A percentile compares a stretch with the other conserved stretches of the same genome.
Conservation (phyloP, 805 yeast species). For the Candida caryicola region DNA sequence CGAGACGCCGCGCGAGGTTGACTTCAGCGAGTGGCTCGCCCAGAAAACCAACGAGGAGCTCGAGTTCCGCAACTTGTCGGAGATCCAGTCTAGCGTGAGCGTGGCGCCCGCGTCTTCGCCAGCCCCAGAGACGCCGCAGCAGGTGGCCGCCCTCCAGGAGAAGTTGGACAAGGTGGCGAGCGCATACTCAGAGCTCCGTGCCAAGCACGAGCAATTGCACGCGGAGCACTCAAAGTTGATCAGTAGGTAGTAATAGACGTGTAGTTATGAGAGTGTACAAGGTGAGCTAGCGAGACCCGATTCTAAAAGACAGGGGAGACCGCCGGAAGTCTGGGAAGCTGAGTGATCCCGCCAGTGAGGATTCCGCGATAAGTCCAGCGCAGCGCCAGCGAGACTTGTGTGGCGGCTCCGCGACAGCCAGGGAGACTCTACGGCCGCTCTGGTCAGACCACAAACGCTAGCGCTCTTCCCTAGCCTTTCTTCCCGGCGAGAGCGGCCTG, state of each 20-base stretch:
- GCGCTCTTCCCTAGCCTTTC: neutral
- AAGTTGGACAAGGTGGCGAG: conserved; percentile 50
- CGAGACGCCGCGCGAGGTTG: conserved; percentile 13
- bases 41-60: conserved; percentile 50
- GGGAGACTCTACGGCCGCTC: no score
- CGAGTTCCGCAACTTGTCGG: conserved; percentile 45
- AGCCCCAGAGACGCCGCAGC: conserved; percentile 10
- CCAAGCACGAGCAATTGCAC: conserved; percentile 57
- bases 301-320: no score
- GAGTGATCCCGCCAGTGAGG: no score
- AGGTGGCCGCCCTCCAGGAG: conserved; percentile 37
- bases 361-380: no score
- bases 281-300: no score
- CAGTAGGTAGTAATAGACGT: conserved; percentile 5
- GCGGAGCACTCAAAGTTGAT: conserved; percentile 46
- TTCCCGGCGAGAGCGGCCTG: conserved; percentile 49
- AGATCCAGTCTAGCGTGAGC: conserved; percentile 38
- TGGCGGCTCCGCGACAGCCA: no score
- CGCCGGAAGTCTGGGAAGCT: no score
- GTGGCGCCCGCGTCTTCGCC: conserved; percentile 11
- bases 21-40: conserved; percentile 50
- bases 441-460: no score
- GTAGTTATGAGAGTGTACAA: neutral
- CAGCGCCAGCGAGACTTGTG: no score
- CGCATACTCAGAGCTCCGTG: conserved; percentile 58